A percentile compares a stretch with the other conserved stretches of the same genome.
Conservation (phyloP, 192 early-diverging fungal genomes). For the Dissophora globulifera region DNA sequence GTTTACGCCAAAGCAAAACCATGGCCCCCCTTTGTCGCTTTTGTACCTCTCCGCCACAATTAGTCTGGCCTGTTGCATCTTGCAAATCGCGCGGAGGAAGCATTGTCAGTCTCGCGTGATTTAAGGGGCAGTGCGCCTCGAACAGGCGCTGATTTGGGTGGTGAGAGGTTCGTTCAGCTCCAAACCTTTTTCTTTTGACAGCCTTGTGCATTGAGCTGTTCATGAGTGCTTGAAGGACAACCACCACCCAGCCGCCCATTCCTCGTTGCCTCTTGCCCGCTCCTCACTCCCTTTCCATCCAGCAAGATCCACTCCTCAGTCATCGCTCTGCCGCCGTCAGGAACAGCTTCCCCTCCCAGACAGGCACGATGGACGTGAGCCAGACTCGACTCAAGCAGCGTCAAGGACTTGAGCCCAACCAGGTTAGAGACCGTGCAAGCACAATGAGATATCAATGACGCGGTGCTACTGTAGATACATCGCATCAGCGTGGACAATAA, state of each 20-base stretch:
- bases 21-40: too few relatives aligned
- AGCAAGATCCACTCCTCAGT: neutral
- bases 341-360: constrained; percentile 3
- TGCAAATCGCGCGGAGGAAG: too few relatives aligned
- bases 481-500: neutral
- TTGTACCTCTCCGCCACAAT: too few relatives aligned
- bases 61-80: too few relatives aligned
- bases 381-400: constrained; percentile 39
- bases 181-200: too few relatives aligned
- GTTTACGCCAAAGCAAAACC: too few relatives aligned
- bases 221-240: constrained; percentile 7
- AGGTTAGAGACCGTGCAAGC: constrained; percentile 22
- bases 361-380: constrained; percentile 45
- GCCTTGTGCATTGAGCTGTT: neutral
- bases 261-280: constrained; percentile 1
- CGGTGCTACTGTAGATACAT: constrained; percentile 1
- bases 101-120: too few relatives aligned
- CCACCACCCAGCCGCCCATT: neutral
- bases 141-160: too few relatives aligned
- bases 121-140: too few relatives aligned
- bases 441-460: neutral
- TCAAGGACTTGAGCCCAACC: constrained; percentile 47
- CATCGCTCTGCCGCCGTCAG: constrained; percentile 1
- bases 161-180: too few relatives aligned
- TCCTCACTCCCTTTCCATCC: neutral